Conservation (phyloP, 495 filamentous ascomycete species). For the Penicillium tannophilum region DNA sequence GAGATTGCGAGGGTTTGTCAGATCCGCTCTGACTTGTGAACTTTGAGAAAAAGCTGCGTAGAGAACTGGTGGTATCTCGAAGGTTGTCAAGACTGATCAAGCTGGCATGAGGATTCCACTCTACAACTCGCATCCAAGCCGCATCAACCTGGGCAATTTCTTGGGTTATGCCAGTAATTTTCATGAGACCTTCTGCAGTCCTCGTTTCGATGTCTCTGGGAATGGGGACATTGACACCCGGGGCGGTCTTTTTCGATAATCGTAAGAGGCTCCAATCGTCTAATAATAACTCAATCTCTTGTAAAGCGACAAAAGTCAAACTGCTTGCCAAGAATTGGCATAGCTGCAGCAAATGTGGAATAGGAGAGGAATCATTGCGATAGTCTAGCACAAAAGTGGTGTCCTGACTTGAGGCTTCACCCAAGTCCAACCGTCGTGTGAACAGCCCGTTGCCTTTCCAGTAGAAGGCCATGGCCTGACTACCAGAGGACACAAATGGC, state of each 20-base stretch:
- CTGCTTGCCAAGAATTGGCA: conserved; percentile 92
- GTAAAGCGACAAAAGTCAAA: conserved; percentile 89
- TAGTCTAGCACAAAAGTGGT: conserved; percentile 94
- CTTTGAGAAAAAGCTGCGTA: conserved; percentile 80
- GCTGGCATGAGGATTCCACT: conserved; percentile 68
- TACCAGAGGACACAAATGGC: conserved; percentile 90
- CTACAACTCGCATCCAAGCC: conserved; percentile 83
- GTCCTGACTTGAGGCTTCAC: conserved; percentile 61
- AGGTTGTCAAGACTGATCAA: conserved; percentile 41
- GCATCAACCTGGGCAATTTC: conserved; percentile 90
- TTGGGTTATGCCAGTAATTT: conserved; percentile 67
- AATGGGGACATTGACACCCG: conserved; percentile 68
- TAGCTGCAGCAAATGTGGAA: conserved; percentile 81
- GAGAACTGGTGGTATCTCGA: conserved; percentile 54
- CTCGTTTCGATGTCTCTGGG: conserved; percentile 78
- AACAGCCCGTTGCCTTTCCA: conserved; percentile 97
- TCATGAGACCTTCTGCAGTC: conserved; percentile 85
- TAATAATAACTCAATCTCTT: conserved; percentile 85
- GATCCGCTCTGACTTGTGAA: conserved; percentile 54
- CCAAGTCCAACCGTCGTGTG: conserved; percentile 75
- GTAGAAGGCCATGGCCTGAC: conserved; percentile 95
- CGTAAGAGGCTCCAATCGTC: conserved; percentile 81
- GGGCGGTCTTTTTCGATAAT: conserved; percentile 81
- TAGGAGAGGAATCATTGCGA: conserved; percentile 77
- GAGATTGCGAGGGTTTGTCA: conserved; percentile 31